Percentiles rank a stretch among this genome's conserved stretches.
Conservation (phyloP, 495 filamentous ascomycete genomes). For the Aspergillus biplanus region DNA sequence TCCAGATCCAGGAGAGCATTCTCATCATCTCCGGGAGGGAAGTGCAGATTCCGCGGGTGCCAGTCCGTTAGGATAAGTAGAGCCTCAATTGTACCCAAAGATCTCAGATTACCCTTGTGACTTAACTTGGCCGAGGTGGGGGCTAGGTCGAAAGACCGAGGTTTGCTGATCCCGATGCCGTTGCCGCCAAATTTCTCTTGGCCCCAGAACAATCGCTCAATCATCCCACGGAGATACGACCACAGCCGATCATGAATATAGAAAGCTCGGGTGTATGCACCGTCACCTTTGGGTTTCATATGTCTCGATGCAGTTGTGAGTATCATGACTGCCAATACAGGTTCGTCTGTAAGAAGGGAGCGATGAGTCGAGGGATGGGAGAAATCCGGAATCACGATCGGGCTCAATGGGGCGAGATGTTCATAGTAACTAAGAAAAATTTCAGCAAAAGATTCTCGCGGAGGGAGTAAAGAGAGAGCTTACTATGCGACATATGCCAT, state of each 20-base stretch:
- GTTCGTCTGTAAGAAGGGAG: slow-evolving; percentile 82
- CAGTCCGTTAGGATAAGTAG: slow-evolving; percentile 93
- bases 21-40: slow-evolving; percentile 84
- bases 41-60: slow-evolving; percentile 94
- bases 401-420: slow-evolving; percentile 86
- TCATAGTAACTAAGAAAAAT: slow-evolving; percentile 71
- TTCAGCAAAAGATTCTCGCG: slow-evolving; percentile 17
- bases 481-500: slow-evolving; percentile 94
- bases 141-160: slow-evolving; percentile 63
- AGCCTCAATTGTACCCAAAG: slow-evolving; percentile 90
- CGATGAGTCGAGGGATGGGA: slow-evolving; percentile 72
- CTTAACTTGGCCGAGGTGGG: slow-evolving; percentile 55
- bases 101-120: slow-evolving; percentile 76
- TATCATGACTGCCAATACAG: slow-evolving; percentile 86
- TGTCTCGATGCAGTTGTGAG: slow-evolving; percentile 91
- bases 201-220: slow-evolving; percentile 91
- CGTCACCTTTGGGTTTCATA: slow-evolving; percentile 74
- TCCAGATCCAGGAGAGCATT: slow-evolving; percentile 61
- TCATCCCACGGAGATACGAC: slow-evolving; percentile 91
- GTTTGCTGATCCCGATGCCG: slow-evolving; percentile 75
- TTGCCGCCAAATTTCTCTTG: slow-evolving; percentile 92
- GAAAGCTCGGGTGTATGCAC: slow-evolving; percentile 79
- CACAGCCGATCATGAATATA: slow-evolving; percentile 96
- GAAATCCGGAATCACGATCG: slow-evolving; percentile 85
- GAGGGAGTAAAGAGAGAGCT: slow-evolving; percentile 18